Conservation (phyloP, 208 protist genomes). For the Willaertia magna region DNA sequence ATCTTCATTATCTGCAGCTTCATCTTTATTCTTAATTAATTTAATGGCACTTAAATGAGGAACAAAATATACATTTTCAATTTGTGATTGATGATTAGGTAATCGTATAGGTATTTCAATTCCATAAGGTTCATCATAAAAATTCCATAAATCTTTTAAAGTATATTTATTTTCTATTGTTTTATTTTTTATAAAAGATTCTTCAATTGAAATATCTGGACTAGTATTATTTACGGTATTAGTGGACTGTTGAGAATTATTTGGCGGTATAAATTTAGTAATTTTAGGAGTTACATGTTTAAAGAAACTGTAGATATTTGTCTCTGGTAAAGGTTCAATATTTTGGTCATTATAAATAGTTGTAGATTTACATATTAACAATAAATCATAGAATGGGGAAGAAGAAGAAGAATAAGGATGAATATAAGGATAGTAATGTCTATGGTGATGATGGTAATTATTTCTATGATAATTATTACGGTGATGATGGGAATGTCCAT, state of each 20-base stretch:
- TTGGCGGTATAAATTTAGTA: too few relatives aligned
- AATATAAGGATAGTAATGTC: too few relatives aligned
- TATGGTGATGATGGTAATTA: too few relatives aligned
- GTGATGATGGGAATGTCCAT: too few relatives aligned
- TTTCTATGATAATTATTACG: too few relatives aligned
- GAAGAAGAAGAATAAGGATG: too few relatives aligned
- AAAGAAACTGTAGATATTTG: not conserved
- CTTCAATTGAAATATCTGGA: too few relatives aligned
- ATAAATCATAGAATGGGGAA: not conserved
- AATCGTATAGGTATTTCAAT: not conserved
- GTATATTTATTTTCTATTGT: not conserved
- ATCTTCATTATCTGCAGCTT: not conserved
- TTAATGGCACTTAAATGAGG: constrained; percentile 4
- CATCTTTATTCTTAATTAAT: not conserved
- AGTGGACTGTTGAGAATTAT: too few relatives aligned
- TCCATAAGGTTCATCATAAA: constrained; percentile 12
- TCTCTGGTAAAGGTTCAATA: not conserved
- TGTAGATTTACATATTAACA: not conserved
- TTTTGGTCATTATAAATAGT: not conserved
- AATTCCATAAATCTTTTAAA: constrained; percentile 2
- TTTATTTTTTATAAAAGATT: too few relatives aligned
- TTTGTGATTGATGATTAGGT: not conserved
- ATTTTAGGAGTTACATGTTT: not conserved
- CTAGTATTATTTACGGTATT: too few relatives aligned
- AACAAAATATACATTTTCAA: constrained; percentile 4